Conservation (phyloP, 192 early-diverging fungal genomes). For the Backusella psychrophila region DNA sequence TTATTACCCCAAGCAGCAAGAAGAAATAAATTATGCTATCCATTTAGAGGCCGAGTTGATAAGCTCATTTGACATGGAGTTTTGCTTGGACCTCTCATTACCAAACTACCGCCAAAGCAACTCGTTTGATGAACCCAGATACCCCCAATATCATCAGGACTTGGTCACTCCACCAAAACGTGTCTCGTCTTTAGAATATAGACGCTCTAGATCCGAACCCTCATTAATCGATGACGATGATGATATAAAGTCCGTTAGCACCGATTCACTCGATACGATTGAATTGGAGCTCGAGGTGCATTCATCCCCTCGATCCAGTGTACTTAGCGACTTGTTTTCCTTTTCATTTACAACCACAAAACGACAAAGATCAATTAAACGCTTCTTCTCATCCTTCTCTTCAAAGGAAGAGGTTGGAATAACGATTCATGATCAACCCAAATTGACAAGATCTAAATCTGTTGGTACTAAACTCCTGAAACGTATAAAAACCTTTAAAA, state of each 20-base stretch:
- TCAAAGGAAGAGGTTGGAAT: neutral
- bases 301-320: neutral
- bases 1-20: neutral
- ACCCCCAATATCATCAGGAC: neutral
- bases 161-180: neutral
- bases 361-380: neutral
- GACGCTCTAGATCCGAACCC: neutral
- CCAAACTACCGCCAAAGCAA: neutral
- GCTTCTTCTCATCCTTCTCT: neutral
- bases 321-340: neutral
- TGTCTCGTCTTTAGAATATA: neutral
- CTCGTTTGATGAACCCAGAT: neutral
- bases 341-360: neutral
- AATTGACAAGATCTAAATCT: conserved; percentile 1
- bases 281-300: neutral
- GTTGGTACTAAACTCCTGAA: neutral
- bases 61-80: neutral
- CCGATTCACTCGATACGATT: neutral
- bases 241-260: neutral
- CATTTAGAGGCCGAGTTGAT: neutral
- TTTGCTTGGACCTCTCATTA: neutral
- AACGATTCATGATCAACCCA: neutral
- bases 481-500: conserved; percentile 1
- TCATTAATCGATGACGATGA: neutral
- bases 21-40: neutral